Conservation (phyloP, 2,329 filamentous ascomycete species). For the Calonectria naviculata region DNA sequence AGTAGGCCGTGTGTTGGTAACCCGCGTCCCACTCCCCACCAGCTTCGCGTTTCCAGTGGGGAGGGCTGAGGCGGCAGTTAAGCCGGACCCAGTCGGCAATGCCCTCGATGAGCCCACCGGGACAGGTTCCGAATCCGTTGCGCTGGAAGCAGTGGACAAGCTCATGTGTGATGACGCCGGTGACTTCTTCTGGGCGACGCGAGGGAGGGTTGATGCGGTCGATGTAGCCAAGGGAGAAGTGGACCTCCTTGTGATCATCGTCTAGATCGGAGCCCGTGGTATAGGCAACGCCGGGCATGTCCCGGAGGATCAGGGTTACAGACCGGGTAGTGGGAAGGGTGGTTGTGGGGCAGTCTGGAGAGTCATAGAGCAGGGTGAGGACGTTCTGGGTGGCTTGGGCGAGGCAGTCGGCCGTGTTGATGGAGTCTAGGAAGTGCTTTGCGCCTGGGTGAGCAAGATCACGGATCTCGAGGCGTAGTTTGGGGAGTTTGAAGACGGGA, state of each 20-base stretch:
- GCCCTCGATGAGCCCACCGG: conserved; percentile 87
- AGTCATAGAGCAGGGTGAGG: conserved; percentile 76
- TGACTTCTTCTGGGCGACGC: conserved; percentile 71
- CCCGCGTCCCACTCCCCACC: conserved; percentile 83
- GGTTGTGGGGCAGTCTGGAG: conserved; percentile 53
- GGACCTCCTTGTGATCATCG: conserved; percentile 90
- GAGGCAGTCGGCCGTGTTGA: conserved; percentile 73
- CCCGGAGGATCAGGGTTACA: conserved; percentile 83
- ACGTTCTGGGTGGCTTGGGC: conserved; percentile 74
- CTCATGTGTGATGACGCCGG: conserved; percentile 89
- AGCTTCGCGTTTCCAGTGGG: conserved; percentile 80
- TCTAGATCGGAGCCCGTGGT: conserved; percentile 85
- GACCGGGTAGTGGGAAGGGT: conserved; percentile 77
- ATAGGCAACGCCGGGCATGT: conserved; percentile 89
- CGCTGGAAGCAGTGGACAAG: conserved; percentile 96
- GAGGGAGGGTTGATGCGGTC: conserved; percentile 52
- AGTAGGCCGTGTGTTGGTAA: conserved; percentile 93
- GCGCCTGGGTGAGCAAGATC: conserved; percentile 71
- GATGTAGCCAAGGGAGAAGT: conserved; percentile 85
- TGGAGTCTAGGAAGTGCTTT: conserved; percentile 72
- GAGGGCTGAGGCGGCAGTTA: conserved; percentile 76
- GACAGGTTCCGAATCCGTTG: conserved; percentile 70
- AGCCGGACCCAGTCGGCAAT: conserved; percentile 94
- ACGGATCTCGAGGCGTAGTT: conserved; percentile 68
- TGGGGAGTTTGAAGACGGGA: conserved; percentile 58